A percentile compares a stretch with the other conserved stretches of the same genome.
Conservation (phyloP, 2,329 filamentous ascomycete genomes). For the Whalleya microplaca region DNA sequence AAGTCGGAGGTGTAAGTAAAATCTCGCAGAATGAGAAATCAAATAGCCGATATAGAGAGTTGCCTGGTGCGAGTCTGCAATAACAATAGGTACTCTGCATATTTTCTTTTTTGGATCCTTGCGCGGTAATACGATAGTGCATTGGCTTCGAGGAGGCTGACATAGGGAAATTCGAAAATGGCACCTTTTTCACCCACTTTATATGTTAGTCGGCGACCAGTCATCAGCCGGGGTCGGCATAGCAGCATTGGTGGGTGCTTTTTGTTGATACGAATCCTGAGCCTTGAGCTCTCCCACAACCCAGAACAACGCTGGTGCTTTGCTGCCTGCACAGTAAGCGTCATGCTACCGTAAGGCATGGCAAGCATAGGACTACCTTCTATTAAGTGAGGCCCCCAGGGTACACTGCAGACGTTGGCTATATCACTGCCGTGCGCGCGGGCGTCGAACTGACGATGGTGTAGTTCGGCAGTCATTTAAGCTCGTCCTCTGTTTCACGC, state of each 20-base stretch:
- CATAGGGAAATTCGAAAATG: constrained; percentile 26
- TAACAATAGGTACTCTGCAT: constrained; percentile 20
- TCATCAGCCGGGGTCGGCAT: not conserved
- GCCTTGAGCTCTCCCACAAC: too few species aligned
- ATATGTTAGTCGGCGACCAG: not conserved
- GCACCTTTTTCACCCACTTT: not conserved
- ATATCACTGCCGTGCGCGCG: constrained; percentile 19
- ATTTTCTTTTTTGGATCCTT: constrained; percentile 22
- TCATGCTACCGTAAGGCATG: not conserved
- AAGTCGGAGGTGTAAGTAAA: not conserved
- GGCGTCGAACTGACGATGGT: constrained; percentile 9
- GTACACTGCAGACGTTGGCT: too few species aligned
- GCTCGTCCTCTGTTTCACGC: constrained; percentile 13
- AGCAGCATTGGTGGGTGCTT: too few species aligned
- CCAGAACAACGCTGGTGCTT: not conserved
- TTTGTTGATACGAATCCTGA: too few species aligned
- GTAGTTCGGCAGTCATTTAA: constrained; percentile 8
- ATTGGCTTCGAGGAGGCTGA: constrained; percentile 12
- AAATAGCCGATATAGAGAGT: constrained; percentile 26
- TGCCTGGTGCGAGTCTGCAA: constrained; percentile 13
- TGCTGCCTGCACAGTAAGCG: not conserved
- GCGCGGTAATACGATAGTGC: constrained; percentile 15
- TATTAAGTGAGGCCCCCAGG: not conserved
- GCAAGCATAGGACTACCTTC: too few species aligned
- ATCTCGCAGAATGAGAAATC: not conserved